Base-by-base conservation (phyloP, 2,329 filamentous ascomycete genomes). In the Clonostachys sp. region DNA sequence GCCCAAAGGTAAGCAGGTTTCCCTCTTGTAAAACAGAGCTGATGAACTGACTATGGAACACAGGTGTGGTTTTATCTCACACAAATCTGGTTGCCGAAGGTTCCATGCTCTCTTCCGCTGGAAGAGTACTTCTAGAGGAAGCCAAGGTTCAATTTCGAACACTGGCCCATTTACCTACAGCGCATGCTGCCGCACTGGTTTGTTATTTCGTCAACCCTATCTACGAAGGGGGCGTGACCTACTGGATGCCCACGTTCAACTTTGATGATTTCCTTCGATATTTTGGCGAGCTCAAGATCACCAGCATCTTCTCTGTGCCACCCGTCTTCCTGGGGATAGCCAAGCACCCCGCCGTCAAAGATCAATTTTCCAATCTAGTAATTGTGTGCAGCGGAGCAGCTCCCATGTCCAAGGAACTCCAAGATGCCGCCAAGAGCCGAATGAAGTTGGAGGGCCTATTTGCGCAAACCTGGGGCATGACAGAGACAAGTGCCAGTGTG, bases 161-260 rank as follows among this genome's bases (percentile, higher is more conserved):
- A 2, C 52, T 74, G 2, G 72, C 61, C 2, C 73, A 76, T 50
- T 55, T 76, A 1, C 73, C 73, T 0, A 62, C 67, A 1, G 70
- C 71, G 2, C 73, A 77, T 54, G 69, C 75, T 30, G 72, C 73
- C 5, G 73, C 72, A 5, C 51, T 74, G 2, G 66, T 70, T 46
- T 60, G 63, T n/a, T 74, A 74, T 50, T 62, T 76, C 12, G 53
- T 73, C 43, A 66, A 67, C 40, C 56, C 60, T 1, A 57, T 63
- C 7, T 74, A 71, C 49, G 60, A 69, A 35, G 75, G 70, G 33
- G 71, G 71, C 4, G 61, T 66, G 1, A 68, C 78, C 4, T 84
- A 80, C 66, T 85, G 81, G 81, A 84, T 86, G 81, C 66, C 72
- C 5, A 70, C 67, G 38, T 86, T 85, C 58, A 72, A 80, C 50